Conservation (phyloP, 768 basidiomycete species). For the Boletales sp. region DNA sequence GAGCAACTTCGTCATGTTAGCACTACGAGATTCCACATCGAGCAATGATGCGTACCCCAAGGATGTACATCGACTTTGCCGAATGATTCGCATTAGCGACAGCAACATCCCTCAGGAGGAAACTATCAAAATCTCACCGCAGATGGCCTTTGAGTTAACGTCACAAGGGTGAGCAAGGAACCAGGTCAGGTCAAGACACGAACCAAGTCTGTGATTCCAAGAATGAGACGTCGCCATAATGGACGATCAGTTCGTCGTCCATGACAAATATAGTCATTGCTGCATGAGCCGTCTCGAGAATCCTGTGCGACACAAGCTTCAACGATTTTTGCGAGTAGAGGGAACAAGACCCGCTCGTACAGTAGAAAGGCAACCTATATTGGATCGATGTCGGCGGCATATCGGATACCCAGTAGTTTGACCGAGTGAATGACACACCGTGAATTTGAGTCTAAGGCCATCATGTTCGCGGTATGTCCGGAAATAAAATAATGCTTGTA, state of each 20-base stretch:
- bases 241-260: slow-evolving; percentile 21
- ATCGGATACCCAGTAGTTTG: not conserved
- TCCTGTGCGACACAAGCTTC: slow-evolving; percentile 3
- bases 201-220: slow-evolving; percentile 19
- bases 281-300: slow-evolving; percentile 21
- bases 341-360: not conserved
- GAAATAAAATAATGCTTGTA: slow-evolving; percentile 28
- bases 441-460: slow-evolving; percentile 15
- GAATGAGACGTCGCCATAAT: slow-evolving; percentile 10
- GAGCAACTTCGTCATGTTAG: slow-evolving; percentile 17
- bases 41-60: slow-evolving; percentile 18
- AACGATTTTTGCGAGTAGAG: not conserved
- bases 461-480: slow-evolving; percentile 18
- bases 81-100: not conserved
- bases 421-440: slow-evolving; percentile 10
- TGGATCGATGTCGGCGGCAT: not conserved
- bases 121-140: slow-evolving; percentile 10
- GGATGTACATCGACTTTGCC: slow-evolving; percentile 16
- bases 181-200: slow-evolving; percentile 2
- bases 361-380: slow-evolving; percentile 21
- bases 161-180: not conserved
- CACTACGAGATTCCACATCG: too few species aligned
- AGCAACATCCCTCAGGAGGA: not conserved
- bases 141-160: slow-evolving; percentile 7
- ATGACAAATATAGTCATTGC: slow-evolving; percentile 21